Conservation (phyloP, 192 early-diverging fungal species). For the Linnemannia exigua region DNA sequence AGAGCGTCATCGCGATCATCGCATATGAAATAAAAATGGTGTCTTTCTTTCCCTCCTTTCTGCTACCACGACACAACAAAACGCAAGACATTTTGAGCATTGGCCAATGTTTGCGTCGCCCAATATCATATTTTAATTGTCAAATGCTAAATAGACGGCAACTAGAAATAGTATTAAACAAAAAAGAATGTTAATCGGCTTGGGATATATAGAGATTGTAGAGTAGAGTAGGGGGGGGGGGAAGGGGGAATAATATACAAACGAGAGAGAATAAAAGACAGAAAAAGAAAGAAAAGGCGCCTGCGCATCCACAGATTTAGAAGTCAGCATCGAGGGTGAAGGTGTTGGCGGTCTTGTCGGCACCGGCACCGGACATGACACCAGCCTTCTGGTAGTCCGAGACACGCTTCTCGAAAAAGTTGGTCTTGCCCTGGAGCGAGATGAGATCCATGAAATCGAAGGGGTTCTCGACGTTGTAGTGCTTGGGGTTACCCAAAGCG, state of each 20-base stretch:
- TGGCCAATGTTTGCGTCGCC: too few species aligned
- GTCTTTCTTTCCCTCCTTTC: too few species aligned
- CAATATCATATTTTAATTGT: too few species aligned
- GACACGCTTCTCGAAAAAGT: constrained; percentile 98
- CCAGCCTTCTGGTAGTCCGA: constrained; percentile 97
- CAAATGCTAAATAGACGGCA: not conserved
- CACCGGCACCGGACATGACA: constrained; percentile 73
- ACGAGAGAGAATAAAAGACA: not conserved
- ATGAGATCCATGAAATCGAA: constrained; percentile 99
- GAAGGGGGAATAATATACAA: constrained; percentile 15
- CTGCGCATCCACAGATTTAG: constrained; percentile 51
- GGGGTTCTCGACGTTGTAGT: constrained; percentile 90
- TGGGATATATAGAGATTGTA: not conserved
- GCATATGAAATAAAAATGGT: too few species aligned
- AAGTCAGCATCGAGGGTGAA: constrained; percentile 90
- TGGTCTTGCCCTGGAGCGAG: constrained; percentile 98
- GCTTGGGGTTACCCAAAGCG: constrained; percentile 87
- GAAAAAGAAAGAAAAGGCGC: not conserved
- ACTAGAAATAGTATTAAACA: not conserved
- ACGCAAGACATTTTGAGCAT: too few species aligned
- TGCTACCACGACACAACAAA: too few species aligned
- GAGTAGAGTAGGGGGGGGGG: not conserved
- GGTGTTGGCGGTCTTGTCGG: constrained; percentile 71
- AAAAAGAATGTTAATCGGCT: not conserved
- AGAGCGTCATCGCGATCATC: too few species aligned